These are phyloP conservation scores for Straminergon stramineum DNA, from an alignment of 225 moss, liverwort and hornwort species.

Conservation along the genomic window DNA sequence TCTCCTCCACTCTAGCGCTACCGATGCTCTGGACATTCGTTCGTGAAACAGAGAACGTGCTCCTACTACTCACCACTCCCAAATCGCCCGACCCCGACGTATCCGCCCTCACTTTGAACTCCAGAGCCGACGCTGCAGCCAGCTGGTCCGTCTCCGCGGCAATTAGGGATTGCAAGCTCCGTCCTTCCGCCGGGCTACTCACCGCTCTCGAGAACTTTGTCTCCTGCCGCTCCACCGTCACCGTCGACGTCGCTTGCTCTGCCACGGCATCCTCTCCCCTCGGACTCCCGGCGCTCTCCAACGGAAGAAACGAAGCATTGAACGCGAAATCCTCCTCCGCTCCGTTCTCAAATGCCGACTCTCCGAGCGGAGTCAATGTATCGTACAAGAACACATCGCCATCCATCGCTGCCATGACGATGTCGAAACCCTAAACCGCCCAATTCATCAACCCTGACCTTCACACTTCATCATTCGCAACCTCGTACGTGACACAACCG, in stretches of 20 bases:
- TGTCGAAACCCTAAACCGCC: conserved; percentile 25
- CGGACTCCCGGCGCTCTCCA: conserved; percentile 15
- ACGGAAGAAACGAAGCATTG: not conserved
- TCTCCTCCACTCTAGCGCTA: conserved; percentile 22
- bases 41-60: conserved; percentile 21
- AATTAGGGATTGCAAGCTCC: conserved; percentile 21
- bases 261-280: not conserved
- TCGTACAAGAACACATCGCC: conserved; percentile 48
- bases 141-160: conserved; percentile 20
- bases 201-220: not conserved
- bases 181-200: not conserved
- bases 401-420: conserved; percentile 30
- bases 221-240: conserved; percentile 35
- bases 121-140: not conserved
- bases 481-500: not conserved
- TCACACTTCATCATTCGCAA: not conserved
- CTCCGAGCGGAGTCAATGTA: conserved; percentile 48
- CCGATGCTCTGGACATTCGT: conserved; percentile 14
- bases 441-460: not conserved
- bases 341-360: not conserved
- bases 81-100: conserved; percentile 23
- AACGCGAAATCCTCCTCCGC: conserved; percentile 8
- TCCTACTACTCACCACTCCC: conserved; percentile 17
- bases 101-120: conserved; percentile 11
- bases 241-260: conserved; percentile 24